These are phyloP conservation scores for Trypanosoma congolense DNA, from an alignment of 208 protist species.

Conservation along the genomic window DNA sequence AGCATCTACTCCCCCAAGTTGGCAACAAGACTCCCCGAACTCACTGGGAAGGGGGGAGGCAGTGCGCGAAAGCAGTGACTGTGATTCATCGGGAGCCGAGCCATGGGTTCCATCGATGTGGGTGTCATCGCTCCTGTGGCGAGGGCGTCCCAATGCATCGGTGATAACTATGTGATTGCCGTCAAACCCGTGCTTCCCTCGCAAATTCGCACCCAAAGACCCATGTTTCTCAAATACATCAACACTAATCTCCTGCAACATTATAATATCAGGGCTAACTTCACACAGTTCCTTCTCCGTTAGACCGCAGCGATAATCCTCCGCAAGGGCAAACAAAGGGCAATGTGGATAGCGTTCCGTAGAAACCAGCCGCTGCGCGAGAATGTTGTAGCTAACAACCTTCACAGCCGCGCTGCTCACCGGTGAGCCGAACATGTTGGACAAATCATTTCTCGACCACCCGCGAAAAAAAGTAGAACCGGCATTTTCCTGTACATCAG, in stretches of 20 bases:
- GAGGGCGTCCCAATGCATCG: constrained; percentile 37
- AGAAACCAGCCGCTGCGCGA: constrained; percentile 61
- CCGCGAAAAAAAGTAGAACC: constrained; percentile 33
- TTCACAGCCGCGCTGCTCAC: constrained; percentile 24
- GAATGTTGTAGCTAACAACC: constrained; percentile 79
- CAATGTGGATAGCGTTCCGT: constrained; percentile 75
- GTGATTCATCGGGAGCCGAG: background rate
- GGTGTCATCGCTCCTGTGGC: constrained; percentile 13
- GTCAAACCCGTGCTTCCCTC: constrained; percentile 33
- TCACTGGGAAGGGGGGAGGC: too few species aligned
- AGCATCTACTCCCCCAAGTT: constrained; percentile 3
- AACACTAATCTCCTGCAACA: constrained; percentile 75
- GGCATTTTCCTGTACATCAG: background rate
- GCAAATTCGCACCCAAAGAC: constrained; percentile 51
- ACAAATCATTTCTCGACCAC: constrained; percentile 47
- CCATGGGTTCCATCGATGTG: background rate
- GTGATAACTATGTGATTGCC: constrained; percentile 78
- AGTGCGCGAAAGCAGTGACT: too few species aligned
- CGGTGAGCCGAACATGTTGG: background rate
- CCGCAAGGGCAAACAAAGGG: constrained; percentile 47
- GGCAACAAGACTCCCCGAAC: too few species aligned
- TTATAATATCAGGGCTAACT: constrained; percentile 53
- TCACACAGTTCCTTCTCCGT: constrained; percentile 55
- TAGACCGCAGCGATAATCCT: constrained; percentile 67
- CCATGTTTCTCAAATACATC: constrained; percentile 44